Evolutionary conservation across 768 basidiomycete genomes (phyloP).

Genomic region (Mycena chlorophos): DNA sequence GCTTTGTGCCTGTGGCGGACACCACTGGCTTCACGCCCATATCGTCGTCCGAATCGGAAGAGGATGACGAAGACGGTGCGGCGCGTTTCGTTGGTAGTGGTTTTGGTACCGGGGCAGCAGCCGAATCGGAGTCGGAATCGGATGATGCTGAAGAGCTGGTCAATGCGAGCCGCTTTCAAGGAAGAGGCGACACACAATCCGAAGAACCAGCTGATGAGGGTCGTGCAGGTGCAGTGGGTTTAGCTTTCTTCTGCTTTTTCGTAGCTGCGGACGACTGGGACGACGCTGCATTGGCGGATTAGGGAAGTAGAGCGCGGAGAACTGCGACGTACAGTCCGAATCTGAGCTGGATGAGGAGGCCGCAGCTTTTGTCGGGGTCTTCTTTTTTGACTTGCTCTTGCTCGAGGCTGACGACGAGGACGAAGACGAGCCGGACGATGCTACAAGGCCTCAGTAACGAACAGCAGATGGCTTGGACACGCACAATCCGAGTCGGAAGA

Average conservation of each 20-base stretch:
- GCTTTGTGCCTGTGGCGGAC: too few relatives aligned
- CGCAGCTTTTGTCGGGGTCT: slow-evolving; percentile 21
- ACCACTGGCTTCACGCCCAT: too few relatives aligned
- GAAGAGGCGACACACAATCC: too few relatives aligned
- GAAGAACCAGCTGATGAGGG: too few relatives aligned
- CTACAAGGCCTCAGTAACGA: slow-evolving; percentile 4
- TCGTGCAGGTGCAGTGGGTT: too few relatives aligned
- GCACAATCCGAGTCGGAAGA: slow-evolving; percentile 20
- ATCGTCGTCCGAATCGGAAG: too few relatives aligned
- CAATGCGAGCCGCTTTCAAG: too few relatives aligned
- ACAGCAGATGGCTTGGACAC: slow-evolving; percentile 11
- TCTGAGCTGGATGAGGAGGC: slow-evolving; percentile 24
- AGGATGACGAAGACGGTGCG: background rate
- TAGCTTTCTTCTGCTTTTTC: too few relatives aligned
- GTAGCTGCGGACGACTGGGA: too few relatives aligned
- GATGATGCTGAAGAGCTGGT: slow-evolving; percentile 22
- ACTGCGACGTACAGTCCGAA: too few relatives aligned
- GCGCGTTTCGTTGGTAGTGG: background rate
- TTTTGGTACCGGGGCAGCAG: slow-evolving; percentile 18
- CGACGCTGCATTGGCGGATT: too few relatives aligned
- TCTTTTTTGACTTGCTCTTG: slow-evolving; percentile 28
- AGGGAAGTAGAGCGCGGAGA: too few relatives aligned
- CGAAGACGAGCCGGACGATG: slow-evolving; percentile 13
- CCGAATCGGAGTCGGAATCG: slow-evolving; percentile 37
- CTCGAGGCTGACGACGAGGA: slow-evolving; percentile 8